Evolutionary conservation across 2,329 filamentous ascomycete genomes (phyloP), one percentile per base, ranked within the genome.

Genomic region (Phialocephala sp.): DNA sequence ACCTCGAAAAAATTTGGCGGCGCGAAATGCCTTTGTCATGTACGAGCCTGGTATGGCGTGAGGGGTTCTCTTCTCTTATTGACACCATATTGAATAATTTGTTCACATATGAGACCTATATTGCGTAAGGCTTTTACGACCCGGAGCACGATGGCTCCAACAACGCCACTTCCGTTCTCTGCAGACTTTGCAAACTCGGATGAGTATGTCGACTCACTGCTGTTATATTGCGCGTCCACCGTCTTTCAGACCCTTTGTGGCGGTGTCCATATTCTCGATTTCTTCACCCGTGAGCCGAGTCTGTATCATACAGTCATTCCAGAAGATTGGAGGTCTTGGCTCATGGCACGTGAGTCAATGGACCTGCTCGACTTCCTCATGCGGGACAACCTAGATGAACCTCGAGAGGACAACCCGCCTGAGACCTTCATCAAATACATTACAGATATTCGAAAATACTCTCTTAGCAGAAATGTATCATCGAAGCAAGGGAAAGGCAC

Each of bases 211-310:
- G 83, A 91, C 32, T 89, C 88, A 20, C 85, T 98, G 14, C 83
- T 98, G 32, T 77, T 87, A 22, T 97, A 98, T 73, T 86, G 89
- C 1, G 88, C 87, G 1, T 91, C 91, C 55, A 86, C 89, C 62
- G 83, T 93, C 1, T 93, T 97, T 72, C 91, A 92, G 70, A 92
- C 92, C 32, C 84, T 99, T n/a, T 97, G 93, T 76, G 95, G 95
- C 62, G 94, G 94, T n/a, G 92, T 98, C 0, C 95, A 99, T 76
- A 94, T 99, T 68, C 84, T 98, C 64, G 95, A 99, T 77, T 98
- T 99, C 79, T 93, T 97, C 80, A 97, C 93, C 1, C 87, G 88
- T 50, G 87, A 93, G 57, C 92, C 93, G 5, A 91, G 93, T 69
- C 84, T 97, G 0, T 99, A 97, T 77, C 87, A 90, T 60, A 83